A percentile compares a stretch with the other conserved stretches of the same genome.
phyloP scores from a whole-genome alignment of 768 basidiomycete genomes.

The Mycena maculata region DNA sequence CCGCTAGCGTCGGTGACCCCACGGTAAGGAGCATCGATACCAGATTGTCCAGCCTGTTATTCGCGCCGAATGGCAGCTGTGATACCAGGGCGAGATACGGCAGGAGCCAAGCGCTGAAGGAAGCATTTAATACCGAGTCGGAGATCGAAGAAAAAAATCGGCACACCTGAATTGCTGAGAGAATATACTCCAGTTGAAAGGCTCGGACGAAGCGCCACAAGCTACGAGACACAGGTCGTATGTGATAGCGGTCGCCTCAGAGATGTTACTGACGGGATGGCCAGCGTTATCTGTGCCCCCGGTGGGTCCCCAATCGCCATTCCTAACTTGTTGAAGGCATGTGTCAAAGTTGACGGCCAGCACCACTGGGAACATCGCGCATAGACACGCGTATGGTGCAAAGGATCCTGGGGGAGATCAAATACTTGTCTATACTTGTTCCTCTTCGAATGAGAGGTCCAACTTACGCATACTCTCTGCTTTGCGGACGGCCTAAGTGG shows the following conservation, averaged over 20 bases:
- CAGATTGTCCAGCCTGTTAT: conserved; percentile 44
- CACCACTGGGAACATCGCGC: conserved; percentile 4
- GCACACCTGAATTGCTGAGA: conserved; percentile 46
- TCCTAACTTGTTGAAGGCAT: conserved; percentile 22
- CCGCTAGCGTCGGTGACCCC: conserved; percentile 53
- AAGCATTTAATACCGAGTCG: not conserved
- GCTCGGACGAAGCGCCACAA: conserved; percentile 35
- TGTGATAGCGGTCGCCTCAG: conserved; percentile 38
- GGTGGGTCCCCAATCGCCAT: conserved; percentile 10
- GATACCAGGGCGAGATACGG: conserved; percentile 54
- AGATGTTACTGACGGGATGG: conserved; percentile 32
- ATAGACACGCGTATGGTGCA: not conserved
- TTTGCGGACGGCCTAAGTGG: not conserved
- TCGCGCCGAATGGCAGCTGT: conserved; percentile 53
- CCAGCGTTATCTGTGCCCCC: conserved; percentile 36
- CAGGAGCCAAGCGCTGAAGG: conserved; percentile 49
- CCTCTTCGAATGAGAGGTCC: not conserved
- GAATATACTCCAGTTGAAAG: conserved; percentile 44
- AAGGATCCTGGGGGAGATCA: not conserved
- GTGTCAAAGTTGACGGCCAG: conserved; percentile 27
- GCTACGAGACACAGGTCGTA: conserved; percentile 39
- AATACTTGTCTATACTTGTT: not conserved
- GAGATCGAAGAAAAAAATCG: not conserved
- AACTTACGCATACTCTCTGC: not conserved
- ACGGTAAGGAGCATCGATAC: conserved; percentile 49